Base-by-base conservation (phyloP, 1,284 basidiomycete genomes). In the Sporisorium graminicola region DNA sequence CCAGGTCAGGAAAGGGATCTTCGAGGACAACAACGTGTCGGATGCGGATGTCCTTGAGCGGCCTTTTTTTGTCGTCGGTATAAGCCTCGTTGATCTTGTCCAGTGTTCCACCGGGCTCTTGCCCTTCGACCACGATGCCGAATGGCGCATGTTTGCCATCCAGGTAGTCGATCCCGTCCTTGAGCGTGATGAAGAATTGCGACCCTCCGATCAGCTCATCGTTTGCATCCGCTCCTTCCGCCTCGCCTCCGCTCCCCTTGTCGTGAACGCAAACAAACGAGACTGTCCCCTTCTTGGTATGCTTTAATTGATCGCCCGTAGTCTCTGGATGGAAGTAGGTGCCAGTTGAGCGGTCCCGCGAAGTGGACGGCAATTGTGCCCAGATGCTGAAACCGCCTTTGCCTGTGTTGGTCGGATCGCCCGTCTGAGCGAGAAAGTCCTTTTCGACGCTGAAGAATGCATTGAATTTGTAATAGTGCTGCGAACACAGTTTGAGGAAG, bases 81-180 rank as follows among this genome's bases (percentile, higher is more conserved):
- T 92, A 95, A 1, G 93, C 91, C 50, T 95, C 93, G 86, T 97
- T 98, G 79, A 99, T 88, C 87, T 94, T 95, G 82, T 95, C 93
- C 71, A 99, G 87, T 9, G 94, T 94, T 29, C 78, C 80, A 5
- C 78, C 80, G 6, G 71, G 58, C 49, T 98, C 95, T 22, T 94
- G 86, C 0, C 97, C 96, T 85, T 99, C 96, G 6, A 98, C 94
- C 12, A 98, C 93, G 82, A 92, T 92, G 12, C 95, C 96, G 85
- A 99, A 98, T 1, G 95, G 94, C 0, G 93, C 93, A 83, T 99
- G 96, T 85, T 94, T 95, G 60, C 94, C 94, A 81, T 99, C 96
- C 40, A 99, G 89, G 84, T 98, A 98, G 75, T 95, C 94, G 82
- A 98, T 93, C 68, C 91, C 91, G 79, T 96, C 93, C 20, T 89